Evolutionary conservation across 345 rosid species (phyloP).

Genomic region (Angophora floribunda): DNA sequence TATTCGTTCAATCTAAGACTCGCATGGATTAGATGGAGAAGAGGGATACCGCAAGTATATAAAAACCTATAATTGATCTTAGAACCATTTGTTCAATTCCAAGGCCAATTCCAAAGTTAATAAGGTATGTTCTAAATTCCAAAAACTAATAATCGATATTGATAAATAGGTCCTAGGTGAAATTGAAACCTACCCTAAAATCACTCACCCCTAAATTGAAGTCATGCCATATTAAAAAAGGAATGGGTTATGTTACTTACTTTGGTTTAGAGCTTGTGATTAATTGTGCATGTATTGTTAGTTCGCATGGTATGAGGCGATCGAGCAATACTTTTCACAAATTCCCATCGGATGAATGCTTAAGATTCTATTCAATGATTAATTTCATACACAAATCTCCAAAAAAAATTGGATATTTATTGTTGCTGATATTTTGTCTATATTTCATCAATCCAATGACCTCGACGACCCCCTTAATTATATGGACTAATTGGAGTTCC

Average conservation of each 20-base stretch:
- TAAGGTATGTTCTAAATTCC: background rate
- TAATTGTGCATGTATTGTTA: background rate
- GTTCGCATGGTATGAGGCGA: background rate
- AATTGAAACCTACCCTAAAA: background rate
- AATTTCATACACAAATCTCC: background rate
- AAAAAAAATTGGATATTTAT: background rate
- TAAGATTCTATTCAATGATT: background rate
- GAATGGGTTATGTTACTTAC: too few species aligned
- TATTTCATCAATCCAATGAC: background rate
- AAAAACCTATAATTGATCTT: too few species aligned
- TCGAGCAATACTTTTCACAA: background rate
- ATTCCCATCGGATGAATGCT: background rate
- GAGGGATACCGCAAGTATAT: too few species aligned
- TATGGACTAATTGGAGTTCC: background rate
- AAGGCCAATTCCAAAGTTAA: too few species aligned
- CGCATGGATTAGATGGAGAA: background rate
- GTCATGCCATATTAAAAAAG: too few species aligned
- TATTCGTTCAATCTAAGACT: background rate
- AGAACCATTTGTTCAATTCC: too few species aligned
- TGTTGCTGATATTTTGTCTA: background rate
- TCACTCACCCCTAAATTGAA: fast-evolving
- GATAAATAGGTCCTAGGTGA: background rate
- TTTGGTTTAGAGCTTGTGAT: background rate
- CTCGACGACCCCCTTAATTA: background rate
- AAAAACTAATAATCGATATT: too few species aligned